A percentile compares a stretch with the other conserved stretches of the same genome.
Evolutionary conservation across 2,329 filamentous ascomycete genomes (phyloP).

Genomic region (Alternaria ventricosa): DNA sequence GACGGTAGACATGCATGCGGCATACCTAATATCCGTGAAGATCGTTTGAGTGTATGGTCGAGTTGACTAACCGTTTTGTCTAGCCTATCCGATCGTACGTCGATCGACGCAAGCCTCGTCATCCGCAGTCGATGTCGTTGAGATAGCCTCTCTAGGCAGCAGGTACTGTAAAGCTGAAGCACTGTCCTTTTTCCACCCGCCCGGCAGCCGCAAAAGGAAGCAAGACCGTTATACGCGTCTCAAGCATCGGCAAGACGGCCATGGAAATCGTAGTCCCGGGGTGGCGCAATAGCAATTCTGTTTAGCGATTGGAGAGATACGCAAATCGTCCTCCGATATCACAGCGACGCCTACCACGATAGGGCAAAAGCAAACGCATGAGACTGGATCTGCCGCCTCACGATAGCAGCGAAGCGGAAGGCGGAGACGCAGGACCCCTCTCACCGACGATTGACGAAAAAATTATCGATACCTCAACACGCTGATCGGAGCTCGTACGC

Average conservation of each 20-base stretch:
- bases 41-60: neutral
- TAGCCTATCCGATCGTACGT: neutral
- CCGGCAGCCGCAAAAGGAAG: constrained; percentile 12
- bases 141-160: constrained; percentile 28
- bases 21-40: neutral
- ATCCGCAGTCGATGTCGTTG: constrained; percentile 13
- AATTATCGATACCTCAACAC: constrained; percentile 1
- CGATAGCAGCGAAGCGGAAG: constrained; percentile 6
- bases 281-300: neutral
- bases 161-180: constrained; percentile 8
- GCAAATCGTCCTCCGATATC: neutral
- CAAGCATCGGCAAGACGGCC: constrained; percentile 9
- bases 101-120: constrained; percentile 3
- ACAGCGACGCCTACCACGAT: neutral
- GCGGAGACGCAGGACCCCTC: constrained; percentile 6
- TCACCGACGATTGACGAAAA: constrained; percentile 4
- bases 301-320: constrained; percentile 9
- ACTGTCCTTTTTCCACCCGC: constrained; percentile 9
- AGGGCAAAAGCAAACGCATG: constrained; percentile 11
- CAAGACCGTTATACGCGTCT: constrained; percentile 12
- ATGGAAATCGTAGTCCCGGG: constrained; percentile 1
- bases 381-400: constrained; percentile 6
- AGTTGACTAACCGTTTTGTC: neutral
- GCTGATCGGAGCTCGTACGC: constrained; percentile 4
- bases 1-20: neutral